A percentile compares a stretch with the other conserved stretches of the same genome.
These are phyloP conservation scores for Apiospora rasikravindrae DNA, from an alignment of 2,329 filamentous ascomycete genomes.

Conservation along the genomic window DNA sequence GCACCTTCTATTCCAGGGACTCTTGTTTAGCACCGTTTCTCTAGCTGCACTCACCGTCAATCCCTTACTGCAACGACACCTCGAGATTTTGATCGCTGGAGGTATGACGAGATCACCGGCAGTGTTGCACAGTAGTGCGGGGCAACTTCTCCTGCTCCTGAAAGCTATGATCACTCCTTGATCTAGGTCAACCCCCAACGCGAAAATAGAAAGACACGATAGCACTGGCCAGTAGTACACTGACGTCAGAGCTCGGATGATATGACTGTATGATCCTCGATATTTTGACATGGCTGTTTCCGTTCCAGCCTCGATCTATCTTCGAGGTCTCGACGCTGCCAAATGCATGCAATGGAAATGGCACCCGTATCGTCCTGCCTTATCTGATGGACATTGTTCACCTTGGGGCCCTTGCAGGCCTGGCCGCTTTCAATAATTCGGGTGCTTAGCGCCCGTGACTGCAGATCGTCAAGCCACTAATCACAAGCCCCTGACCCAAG, in stretches of 20 bases:
- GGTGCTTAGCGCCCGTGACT: slow-evolving; percentile 7
- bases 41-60: not conserved
- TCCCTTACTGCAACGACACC: not conserved
- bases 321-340: not conserved
- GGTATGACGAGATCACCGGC: not conserved
- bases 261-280: not conserved
- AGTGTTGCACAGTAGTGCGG: not conserved
- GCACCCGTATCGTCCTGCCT: not conserved
- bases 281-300: not conserved
- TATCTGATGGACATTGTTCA: not conserved
- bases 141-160: not conserved
- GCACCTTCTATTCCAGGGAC: not conserved
- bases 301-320: not conserved
- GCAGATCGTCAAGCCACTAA: slow-evolving; percentile 15
- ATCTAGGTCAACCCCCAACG: not conserved
- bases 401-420: not conserved
- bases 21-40: not conserved
- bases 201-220: not conserved
- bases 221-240: too few relatives aligned
- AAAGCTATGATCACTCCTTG: not conserved
- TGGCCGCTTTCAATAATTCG: not conserved
- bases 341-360: not conserved
- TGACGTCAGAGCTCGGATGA: not conserved
- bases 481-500: not conserved
- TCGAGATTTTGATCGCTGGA: too few relatives aligned